These are phyloP conservation scores for Lolium perenne DNA, from an alignment of 176 grass and related monocot genomes.

Conservation along the genomic window DNA sequence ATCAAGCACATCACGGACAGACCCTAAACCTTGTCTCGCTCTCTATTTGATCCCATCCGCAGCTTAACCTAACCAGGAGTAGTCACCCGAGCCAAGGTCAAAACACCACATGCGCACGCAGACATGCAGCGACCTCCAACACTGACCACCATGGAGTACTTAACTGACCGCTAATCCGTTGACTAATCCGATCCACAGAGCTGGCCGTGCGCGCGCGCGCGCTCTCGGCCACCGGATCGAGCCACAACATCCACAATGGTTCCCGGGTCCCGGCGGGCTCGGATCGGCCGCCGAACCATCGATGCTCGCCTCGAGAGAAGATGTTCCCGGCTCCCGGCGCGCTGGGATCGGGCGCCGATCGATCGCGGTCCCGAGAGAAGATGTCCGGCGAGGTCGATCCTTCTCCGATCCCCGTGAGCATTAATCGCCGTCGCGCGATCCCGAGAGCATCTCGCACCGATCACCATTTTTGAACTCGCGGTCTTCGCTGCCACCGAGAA, in stretches of 20 bases:
- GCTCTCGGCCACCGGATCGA: not conserved
- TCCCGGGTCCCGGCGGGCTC: too few relatives aligned
- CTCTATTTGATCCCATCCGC: not conserved
- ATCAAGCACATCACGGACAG: not conserved
- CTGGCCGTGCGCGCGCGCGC: not conserved
- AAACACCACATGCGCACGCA: slow-evolving; percentile 18
- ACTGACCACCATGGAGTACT: too few relatives aligned
- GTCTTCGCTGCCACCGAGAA: too few relatives aligned
- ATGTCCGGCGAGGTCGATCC: not conserved
- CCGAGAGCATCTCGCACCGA: not conserved
- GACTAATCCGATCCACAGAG: not conserved
- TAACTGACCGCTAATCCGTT: not conserved
- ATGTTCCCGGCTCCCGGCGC: not conserved
- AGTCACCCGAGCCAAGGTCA: slow-evolving; percentile 43
- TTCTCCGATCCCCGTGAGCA: slow-evolving; percentile 11
- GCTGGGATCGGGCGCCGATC: not conserved
- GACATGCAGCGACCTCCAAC: not conserved
- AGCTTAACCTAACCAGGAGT: not conserved
- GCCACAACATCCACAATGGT: not conserved
- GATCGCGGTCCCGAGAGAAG: not conserved
- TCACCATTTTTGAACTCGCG: not conserved
- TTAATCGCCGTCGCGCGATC: slow-evolving; percentile 30
- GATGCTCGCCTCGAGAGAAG: too few relatives aligned
- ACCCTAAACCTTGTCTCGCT: too few relatives aligned
- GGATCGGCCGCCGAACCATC: too few relatives aligned